Percentiles rank a stretch among this genome's conserved stretches.
These are phyloP conservation scores for Cicer cuneatum DNA, from an alignment of 306 rosid genomes.

Conservation along the genomic window DNA sequence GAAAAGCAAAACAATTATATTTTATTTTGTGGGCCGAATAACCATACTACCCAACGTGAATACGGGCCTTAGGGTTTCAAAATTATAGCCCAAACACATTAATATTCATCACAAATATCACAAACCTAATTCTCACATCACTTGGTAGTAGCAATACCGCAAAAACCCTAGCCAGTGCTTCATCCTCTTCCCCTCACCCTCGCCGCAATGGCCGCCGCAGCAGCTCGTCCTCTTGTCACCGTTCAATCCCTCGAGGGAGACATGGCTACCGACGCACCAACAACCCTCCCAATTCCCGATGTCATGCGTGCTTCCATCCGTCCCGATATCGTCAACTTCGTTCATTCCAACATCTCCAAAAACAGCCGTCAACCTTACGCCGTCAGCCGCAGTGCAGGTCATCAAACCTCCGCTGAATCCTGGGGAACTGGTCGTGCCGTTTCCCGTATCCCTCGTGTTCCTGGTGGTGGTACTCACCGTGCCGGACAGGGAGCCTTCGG, in stretches of 20 bases:
- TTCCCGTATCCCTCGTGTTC: conserved; percentile 21
- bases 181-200: not conserved
- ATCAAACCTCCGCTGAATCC: conserved; percentile 11
- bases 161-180: conserved; percentile 9
- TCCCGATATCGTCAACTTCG: conserved; percentile 14
- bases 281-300: conserved; percentile 19
- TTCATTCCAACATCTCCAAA: conserved; percentile 10
- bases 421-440: conserved; percentile 21
- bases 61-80: not conserved
- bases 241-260: conserved; percentile 11
- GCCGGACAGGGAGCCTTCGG: conserved; percentile 12
- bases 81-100: not conserved
- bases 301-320: conserved; percentile 14
- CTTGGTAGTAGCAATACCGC: conserved; percentile 5
- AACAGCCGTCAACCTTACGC: conserved; percentile 5
- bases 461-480: conserved; percentile 11
- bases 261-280: not conserved
- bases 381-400: not conserved
- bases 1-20: not conserved
- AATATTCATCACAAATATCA: not conserved
- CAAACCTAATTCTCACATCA: not conserved
- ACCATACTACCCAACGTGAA: not conserved
- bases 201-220: conserved; percentile 13
- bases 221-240: conserved; percentile 12
- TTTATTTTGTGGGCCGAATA: not conserved